These are phyloP conservation scores for Athelia psychrophila DNA, from an alignment of 1,284 basidiomycete genomes.

Conservation along the genomic window DNA sequence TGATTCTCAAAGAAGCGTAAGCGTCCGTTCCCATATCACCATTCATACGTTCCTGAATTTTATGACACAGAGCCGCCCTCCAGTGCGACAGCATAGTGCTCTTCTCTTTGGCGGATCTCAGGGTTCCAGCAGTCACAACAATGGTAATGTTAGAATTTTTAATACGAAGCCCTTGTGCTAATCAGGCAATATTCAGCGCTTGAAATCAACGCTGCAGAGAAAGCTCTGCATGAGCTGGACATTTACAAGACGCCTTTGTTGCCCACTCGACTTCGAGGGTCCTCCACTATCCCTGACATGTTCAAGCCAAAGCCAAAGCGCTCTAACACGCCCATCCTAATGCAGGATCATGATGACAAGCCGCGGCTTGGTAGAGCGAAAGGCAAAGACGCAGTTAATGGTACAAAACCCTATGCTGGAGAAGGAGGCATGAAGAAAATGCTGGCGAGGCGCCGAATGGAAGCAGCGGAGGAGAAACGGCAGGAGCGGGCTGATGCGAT, in stretches of 20 bases:
- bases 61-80: slow-evolving; percentile 39
- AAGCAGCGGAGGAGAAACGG: slow-evolving; percentile 26
- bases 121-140: slow-evolving; percentile 29
- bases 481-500: slow-evolving; percentile 30
- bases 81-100: slow-evolving; percentile 44
- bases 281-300: slow-evolving; percentile 53
- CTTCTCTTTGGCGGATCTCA: slow-evolving; percentile 42
- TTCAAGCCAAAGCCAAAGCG: slow-evolving; percentile 30
- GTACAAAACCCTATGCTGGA: slow-evolving; percentile 70
- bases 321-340: background rate
- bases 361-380: slow-evolving; percentile 18
- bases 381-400: slow-evolving; percentile 34
- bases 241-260: slow-evolving; percentile 74
- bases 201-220: slow-evolving; percentile 52
- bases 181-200: slow-evolving; percentile 19
- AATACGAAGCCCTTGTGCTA: background rate
- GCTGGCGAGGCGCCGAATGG: slow-evolving; percentile 44
- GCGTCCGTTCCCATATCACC: slow-evolving; percentile 16
- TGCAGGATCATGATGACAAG: slow-evolving; percentile 21
- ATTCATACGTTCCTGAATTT: background rate
- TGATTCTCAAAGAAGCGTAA: slow-evolving; percentile 53
- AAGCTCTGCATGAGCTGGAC: slow-evolving; percentile 65
- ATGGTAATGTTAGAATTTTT: slow-evolving; percentile 26
- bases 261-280: slow-evolving; percentile 60
- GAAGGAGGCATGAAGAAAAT: slow-evolving; percentile 73